phyloP scores from a whole-genome alignment of 768 basidiomycete species.

The Boletus reticuloceps region DNA sequence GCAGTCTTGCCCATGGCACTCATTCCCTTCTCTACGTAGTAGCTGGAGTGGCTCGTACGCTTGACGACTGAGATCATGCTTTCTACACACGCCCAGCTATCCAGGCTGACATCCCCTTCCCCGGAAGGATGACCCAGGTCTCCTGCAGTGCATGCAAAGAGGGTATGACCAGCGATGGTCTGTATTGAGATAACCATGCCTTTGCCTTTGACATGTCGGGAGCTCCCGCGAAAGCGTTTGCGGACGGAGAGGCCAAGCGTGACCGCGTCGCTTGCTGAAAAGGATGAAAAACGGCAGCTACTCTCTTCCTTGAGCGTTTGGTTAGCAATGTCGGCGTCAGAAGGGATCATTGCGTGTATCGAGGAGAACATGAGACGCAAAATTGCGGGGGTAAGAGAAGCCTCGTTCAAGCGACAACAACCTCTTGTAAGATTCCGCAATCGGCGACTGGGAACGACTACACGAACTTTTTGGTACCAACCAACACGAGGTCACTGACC shows the following conservation, averaged over 20 bases:
- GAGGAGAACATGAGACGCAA: slow-evolving; percentile 55
- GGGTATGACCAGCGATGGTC: slow-evolving; percentile 70
- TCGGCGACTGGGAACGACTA: background rate
- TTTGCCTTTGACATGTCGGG: slow-evolving; percentile 71
- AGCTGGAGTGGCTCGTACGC: slow-evolving; percentile 81
- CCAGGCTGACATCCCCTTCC: slow-evolving; percentile 72
- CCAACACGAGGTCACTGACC: too few relatives aligned
- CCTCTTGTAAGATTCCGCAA: too few relatives aligned
- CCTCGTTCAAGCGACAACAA: background rate
- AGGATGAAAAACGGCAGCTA: slow-evolving; percentile 66
- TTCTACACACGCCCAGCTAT: slow-evolving; percentile 77
- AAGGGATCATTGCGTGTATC: slow-evolving; percentile 59
- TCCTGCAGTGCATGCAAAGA: slow-evolving; percentile 83
- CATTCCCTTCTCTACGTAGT: slow-evolving; percentile 86
- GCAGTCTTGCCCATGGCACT: slow-evolving; percentile 78
- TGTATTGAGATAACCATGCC: slow-evolving; percentile 82
- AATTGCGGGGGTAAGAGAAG: slow-evolving; percentile 13
- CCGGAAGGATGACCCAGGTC: slow-evolving; percentile 68
- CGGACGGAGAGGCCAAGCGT: slow-evolving; percentile 77
- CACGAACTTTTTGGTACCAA: too few relatives aligned
- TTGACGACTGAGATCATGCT: slow-evolving; percentile 78
- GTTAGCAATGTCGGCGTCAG: slow-evolving; percentile 70
- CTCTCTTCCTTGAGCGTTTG: slow-evolving; percentile 71
- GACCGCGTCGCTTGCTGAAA: slow-evolving; percentile 75
- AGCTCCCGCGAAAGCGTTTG: slow-evolving; percentile 76